Base-by-base conservation (phyloP, 225 moss, liverwort and hornwort species). In the Antitrichia curtipendula region DNA sequence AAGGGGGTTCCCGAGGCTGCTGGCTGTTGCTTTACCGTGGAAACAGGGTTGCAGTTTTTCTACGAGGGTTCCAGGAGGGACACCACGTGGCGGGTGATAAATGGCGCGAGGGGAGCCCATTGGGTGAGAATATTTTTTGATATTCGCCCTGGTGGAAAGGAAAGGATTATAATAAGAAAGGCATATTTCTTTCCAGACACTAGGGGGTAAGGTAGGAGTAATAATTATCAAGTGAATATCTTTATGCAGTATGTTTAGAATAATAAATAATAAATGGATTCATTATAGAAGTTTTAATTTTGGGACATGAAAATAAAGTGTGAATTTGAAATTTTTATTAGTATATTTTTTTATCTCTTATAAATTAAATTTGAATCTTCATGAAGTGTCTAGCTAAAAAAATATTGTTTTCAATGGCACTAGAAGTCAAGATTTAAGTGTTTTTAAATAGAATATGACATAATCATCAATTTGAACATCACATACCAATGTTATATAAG, bases 291-390 rank as follows among this genome's bases (percentile, higher is more conserved):
- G 28, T 17, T 18, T 72, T 3, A 45, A 72, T 10, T 29, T 7
- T 1, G 1, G 3, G 1, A 31, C 1, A 31, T 11, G 2, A 31
- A 47, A 18, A 18, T 45, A 11, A 29, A 0, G 2, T 47, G 7
- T 19, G 4, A 45, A 45, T 28, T 45, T 45, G 16, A 9, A 43
- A 43, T 41, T 4, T 41, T 24, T 15, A 69, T 69, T 24, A 14
- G 25, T 6, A 25, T 2, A 40, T 3, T 25, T 3, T 25, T 70
- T 41, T 15, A 22, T 1, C 1, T 38, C 13, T 23, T 23, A 4
- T 13, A 38, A 23, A n/a, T 66, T 12, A n/a, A n/a, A 68, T 13
- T 40, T 23, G 13, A 38, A 40, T 38, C 7, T 38, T 68, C 1
- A 23, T 1, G 7, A 38, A 12, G 23, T 13, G 12, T 38, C 7